Conservation (phyloP, 345 rosid genomes). For the Gossypium raimondii region DNA sequence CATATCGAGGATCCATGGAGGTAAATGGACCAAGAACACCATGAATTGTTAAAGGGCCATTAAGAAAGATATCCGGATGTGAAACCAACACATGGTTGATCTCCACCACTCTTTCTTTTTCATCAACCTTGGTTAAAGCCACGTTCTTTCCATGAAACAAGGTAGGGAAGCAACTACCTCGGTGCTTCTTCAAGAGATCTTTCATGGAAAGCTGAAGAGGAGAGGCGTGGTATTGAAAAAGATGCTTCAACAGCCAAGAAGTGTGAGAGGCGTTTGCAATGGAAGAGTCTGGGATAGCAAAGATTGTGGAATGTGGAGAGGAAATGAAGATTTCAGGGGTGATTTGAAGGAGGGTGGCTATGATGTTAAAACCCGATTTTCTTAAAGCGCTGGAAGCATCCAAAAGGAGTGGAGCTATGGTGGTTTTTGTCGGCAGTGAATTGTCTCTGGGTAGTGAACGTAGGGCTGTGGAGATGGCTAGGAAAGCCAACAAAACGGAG, state of each 20-base stretch:
- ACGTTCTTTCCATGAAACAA: conserved; percentile 45
- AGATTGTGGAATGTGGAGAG: conserved; percentile 59
- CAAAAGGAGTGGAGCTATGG: conserved; percentile 29
- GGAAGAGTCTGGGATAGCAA: conserved; percentile 64
- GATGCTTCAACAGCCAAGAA: conserved; percentile 51
- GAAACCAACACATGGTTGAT: conserved; percentile 54
- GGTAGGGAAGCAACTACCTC: conserved; percentile 57
- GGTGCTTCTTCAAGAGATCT: conserved; percentile 42
- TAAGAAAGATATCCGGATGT: conserved; percentile 68
- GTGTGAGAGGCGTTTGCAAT: conserved; percentile 42
- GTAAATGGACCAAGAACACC: conserved; percentile 64
- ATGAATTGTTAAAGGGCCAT: conserved; percentile 53
- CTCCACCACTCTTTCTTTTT: conserved; percentile 33
- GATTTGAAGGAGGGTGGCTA: conserved; percentile 55
- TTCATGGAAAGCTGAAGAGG: conserved; percentile 47
- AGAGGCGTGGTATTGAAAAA: conserved; percentile 67
- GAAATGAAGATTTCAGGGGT: conserved; percentile 57
- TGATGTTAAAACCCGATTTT: conserved; percentile 53
- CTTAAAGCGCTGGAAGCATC: conserved; percentile 56
- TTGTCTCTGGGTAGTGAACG: conserved; percentile 24
- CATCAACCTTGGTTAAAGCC: conserved; percentile 38
- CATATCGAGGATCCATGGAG: conserved; percentile 24
- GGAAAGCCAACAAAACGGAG: conserved; percentile 59
- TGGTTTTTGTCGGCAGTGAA: conserved; percentile 16
- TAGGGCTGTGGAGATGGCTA: conserved; percentile 58